Base-by-base conservation (phyloP, 2,329 filamentous ascomycete species). In the Atkinsonella hypoxylon region DNA sequence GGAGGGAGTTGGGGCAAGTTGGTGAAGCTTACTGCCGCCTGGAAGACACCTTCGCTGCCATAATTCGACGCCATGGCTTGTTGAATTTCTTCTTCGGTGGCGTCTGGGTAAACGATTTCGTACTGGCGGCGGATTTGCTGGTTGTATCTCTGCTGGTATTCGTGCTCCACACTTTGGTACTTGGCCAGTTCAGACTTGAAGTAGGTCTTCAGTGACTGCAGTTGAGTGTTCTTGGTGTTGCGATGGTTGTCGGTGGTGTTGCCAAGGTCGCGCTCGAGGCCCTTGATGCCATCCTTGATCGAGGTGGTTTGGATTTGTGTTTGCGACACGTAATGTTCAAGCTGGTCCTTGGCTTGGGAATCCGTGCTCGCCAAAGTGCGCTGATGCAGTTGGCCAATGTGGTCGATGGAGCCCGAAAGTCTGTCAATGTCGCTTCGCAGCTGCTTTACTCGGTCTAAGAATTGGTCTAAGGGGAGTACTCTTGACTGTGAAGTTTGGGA, bases 91-190 rank as follows among this genome's bases (percentile, higher is more conserved):
- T 77, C 71, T 53, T 89, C 85, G 46, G 77, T 78, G n/a, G 87
- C 87, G 43, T 89, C 82, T 48, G 87, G 87, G 64, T 89, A 88
- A 57, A 89, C 85, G 62, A 91, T 89, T 51, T 81, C 76, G 67
- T 87, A 90, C 67, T 93, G 87, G 60, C 87, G 78, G 52, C 81
- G 80, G 62, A 91, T 88, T 66, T 89, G 85, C 56, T 89, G 84
- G 54, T 83, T 78, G 66, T 89, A 89, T 56, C 82, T 74, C 62
- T 79, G 75, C 62, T 79, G 77, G 71, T 88, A 90, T 44, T 77
- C 75, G 53, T 77, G 72, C 73, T 93, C 87, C 62, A 87, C 82
- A 58, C 77, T 71, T 62, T 84, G 76, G 66, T 87, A 89, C 58
- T 78, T 78, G 63, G 82, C 76, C 55, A 90, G 73, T 64, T 86